Evolutionary conservation across 345 rosid species (phyloP), one percentile per base, ranked within the genome.

Genomic region (Acer negundo): DNA sequence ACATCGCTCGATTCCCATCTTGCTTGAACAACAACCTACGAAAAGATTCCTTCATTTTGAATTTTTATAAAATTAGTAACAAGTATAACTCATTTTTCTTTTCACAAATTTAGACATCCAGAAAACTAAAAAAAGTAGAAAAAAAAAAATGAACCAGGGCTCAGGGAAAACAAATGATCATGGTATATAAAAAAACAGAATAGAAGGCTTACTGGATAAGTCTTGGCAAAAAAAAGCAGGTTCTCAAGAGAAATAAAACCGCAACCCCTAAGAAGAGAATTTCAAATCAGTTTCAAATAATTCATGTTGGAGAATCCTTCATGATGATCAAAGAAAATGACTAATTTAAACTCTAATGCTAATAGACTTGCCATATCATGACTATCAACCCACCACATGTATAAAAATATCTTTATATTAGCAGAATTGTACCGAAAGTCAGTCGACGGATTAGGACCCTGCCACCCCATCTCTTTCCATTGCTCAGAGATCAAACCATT

Each of bases 391-490:
- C 13, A 46, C 55, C 7, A 22, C 24, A 40, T 53, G 47, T 15
- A 62, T 46, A 47, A 46, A 46, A 47, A 10, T 63, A 19, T 28
- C 62, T 42, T 28, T 3, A 26, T 11, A 62, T 19, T 58, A 65
- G 51, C 67, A 31, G 76, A 76, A 67, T 6, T 68, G 66, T 79
- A 95, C 99, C 99, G 90, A 72, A 96, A 96, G 87, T 96, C 99
- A 20, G 99, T 96, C 22, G 99, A 90, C 58, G 99, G 99, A 87
- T 94, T 96, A 72, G 88, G 87, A 81, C 99, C 99, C 86, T 96
- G 99, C 99, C 99, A 96, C 64, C 99, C 99, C 99, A 96, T 96
- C 10, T 94, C 97, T 87, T 96, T 96, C 99, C 99, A 96, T 72
- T 96, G 99, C 81, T 92, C 95, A 28, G 98, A 88, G 67, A 96